Percentiles rank a stretch among this genome's conserved stretches.
Conservation (phyloP, 306 rosid genomes). For the Vigna mungo region DNA sequence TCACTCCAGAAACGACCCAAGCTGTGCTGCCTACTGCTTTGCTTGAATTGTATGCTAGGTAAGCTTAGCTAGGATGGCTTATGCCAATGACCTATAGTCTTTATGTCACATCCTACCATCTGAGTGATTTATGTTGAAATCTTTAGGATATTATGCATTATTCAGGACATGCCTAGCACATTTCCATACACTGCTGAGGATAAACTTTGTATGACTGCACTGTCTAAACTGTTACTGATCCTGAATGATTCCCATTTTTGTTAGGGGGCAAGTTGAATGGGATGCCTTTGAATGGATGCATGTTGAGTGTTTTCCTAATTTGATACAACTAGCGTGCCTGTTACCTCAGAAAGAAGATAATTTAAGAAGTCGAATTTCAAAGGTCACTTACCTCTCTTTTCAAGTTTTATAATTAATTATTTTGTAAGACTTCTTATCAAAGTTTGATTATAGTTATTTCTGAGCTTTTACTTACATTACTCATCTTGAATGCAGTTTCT, state of each 20-base stretch:
- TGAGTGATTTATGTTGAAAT: slow-evolving; percentile 28
- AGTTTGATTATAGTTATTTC: slow-evolving; percentile 12
- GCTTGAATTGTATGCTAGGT: slow-evolving; percentile 90
- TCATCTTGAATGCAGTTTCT: slow-evolving; percentile 70
- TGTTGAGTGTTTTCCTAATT: slow-evolving; percentile 83
- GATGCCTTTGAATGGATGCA: slow-evolving; percentile 96
- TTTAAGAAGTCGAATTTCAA: slow-evolving; percentile 77
- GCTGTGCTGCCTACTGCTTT: slow-evolving; percentile 64
- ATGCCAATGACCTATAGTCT: slow-evolving; percentile 30
- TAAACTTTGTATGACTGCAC: slow-evolving; percentile 4
- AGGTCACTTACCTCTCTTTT: slow-evolving; percentile 59
- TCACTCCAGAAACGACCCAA: slow-evolving; percentile 62
- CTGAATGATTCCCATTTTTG: slow-evolving; percentile 47
- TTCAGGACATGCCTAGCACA: neutral
- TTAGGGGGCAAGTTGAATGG: slow-evolving; percentile 85
- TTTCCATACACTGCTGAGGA: slow-evolving; percentile 17
- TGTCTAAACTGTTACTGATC: slow-evolving; percentile 41
- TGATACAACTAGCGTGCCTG: slow-evolving; percentile 81
- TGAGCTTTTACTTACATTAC: slow-evolving; percentile 43
- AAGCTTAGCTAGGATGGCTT: slow-evolving; percentile 44
- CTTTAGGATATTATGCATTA: slow-evolving; percentile 18
- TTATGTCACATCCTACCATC: slow-evolving; percentile 19
- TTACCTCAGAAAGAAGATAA: slow-evolving; percentile 93
- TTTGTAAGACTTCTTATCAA: slow-evolving; percentile 22
- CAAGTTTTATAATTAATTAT: slow-evolving; percentile 9